Percentiles rank a stretch among this genome's conserved stretches.
phyloP scores from a whole-genome alignment of 1,139 yeast species.

The Zygoascus meyerae region DNA sequence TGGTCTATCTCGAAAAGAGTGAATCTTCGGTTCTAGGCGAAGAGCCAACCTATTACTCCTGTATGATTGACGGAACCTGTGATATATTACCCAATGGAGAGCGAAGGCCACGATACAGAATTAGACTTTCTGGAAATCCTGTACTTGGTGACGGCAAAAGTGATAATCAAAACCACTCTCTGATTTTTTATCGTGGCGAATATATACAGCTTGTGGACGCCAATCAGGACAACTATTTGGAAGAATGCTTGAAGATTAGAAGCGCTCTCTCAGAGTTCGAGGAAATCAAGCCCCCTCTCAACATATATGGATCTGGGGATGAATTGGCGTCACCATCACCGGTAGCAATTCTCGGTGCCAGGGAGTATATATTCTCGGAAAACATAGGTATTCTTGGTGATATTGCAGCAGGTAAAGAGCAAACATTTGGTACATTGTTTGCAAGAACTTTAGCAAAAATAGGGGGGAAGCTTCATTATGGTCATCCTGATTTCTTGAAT shows the following conservation, averaged over 20 bases:
- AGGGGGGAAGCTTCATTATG: slow-evolving; percentile 86
- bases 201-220: slow-evolving; percentile 85
- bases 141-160: slow-evolving; percentile 87
- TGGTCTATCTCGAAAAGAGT: slow-evolving; percentile 56
- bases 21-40: slow-evolving; percentile 29
- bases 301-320: slow-evolving; percentile 21
- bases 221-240: slow-evolving; percentile 80
- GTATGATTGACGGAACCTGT: slow-evolving; percentile 52
- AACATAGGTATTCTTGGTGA: slow-evolving; percentile 83
- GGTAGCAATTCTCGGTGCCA: slow-evolving; percentile 81
- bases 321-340: slow-evolving; percentile 34
- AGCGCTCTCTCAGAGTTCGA: slow-evolving; percentile 77
- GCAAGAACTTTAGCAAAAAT: slow-evolving; percentile 80
- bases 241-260: slow-evolving; percentile 77
- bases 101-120: slow-evolving; percentile 46
- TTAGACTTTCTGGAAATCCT: slow-evolving; percentile 75
- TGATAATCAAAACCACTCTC: slow-evolving; percentile 74
- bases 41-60: slow-evolving; percentile 49
- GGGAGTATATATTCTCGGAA: slow-evolving; percentile 85
- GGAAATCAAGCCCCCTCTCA: slow-evolving; percentile 39
- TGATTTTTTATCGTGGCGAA: slow-evolving; percentile 79
- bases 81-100: slow-evolving; percentile 39
- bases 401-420: slow-evolving; percentile 90
- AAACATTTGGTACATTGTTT: slow-evolving; percentile 85
- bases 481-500: slow-evolving; percentile 86